phyloP scores from a whole-genome alignment of 345 rosid species.

The Hibiscus syriacus region DNA sequence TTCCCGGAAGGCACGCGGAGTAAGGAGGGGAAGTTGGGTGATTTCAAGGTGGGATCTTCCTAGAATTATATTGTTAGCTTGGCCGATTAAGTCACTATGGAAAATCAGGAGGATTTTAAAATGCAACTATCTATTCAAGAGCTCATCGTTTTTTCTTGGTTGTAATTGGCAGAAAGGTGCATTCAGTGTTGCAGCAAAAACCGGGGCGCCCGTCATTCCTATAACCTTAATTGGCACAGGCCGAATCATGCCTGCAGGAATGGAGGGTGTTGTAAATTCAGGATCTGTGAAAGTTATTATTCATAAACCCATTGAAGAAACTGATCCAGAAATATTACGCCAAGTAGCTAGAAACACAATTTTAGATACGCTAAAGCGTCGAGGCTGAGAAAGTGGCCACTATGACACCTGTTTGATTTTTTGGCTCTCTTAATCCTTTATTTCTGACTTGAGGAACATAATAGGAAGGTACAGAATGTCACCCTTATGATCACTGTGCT shows the following conservation, averaged over 20 bases:
- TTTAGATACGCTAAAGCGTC: conserved; percentile 39
- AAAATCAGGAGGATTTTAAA: too few relatives aligned
- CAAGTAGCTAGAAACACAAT: conserved; percentile 57
- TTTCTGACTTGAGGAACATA: conserved; percentile 6
- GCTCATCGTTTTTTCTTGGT: conserved; percentile 17
- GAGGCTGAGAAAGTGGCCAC: too few relatives aligned
- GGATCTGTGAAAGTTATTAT: too few relatives aligned
- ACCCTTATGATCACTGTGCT: neutral
- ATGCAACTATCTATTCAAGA: neutral
- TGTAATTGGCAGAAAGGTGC: conserved; percentile 73
- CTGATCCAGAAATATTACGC: conserved; percentile 49
- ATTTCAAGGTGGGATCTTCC: conserved; percentile 67
- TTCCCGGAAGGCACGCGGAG: conserved; percentile 96
- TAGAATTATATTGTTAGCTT: neutral
- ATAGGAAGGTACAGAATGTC: conserved; percentile 8
- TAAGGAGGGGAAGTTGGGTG: too few relatives aligned
- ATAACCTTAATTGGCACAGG: too few relatives aligned
- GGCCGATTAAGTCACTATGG: neutral
- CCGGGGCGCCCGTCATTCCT: conserved; percentile 65
- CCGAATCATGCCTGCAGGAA: conserved; percentile 77
- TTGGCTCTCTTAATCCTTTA: neutral
- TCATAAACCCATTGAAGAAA: conserved; percentile 65
- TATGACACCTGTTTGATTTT: too few relatives aligned
- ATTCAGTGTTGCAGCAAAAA: conserved; percentile 81
- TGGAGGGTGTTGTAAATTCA: conserved; percentile 60